Evolutionary conservation across 108 stramenopile species (phyloP).

Genomic region (Cylindrotheca fusiformis): DNA sequence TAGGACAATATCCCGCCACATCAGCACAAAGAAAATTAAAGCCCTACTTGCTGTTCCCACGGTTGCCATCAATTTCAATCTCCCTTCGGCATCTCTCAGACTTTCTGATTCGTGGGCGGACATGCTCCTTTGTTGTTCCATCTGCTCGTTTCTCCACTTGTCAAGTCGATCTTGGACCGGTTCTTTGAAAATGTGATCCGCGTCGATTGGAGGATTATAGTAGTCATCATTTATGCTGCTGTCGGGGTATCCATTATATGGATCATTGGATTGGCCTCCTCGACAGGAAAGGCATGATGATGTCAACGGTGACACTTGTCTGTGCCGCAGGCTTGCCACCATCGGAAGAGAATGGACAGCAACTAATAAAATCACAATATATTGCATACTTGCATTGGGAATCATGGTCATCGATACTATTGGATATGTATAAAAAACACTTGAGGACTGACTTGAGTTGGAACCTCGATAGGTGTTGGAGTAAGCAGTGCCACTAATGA

Average conservation of each 20-base stretch:
- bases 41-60: conserved; percentile 72
- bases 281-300: background rate
- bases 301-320: too few relatives aligned
- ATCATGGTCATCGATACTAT: too few relatives aligned
- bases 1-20: conserved; percentile 83
- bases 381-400: too few relatives aligned
- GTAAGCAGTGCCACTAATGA: too few relatives aligned
- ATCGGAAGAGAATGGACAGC: too few relatives aligned
- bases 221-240: background rate
- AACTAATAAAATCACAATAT: too few relatives aligned
- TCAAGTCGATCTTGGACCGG: conserved; percentile 79
- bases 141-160: conserved; percentile 62
- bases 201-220: conserved; percentile 1
- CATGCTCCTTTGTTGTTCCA: conserved; percentile 32
- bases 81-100: conserved; percentile 64
- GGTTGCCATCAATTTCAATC: conserved; percentile 69
- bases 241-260: background rate
- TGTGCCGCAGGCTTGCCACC: too few relatives aligned
- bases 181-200: conserved; percentile 38
- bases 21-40: conserved; percentile 78
- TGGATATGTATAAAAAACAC: too few relatives aligned
- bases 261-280: conserved; percentile 6
- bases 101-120: conserved; percentile 19
- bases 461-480: too few relatives aligned
- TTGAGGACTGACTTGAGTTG: too few relatives aligned